phyloP scores from a whole-genome alignment of 75 land plant genomes.

The Azolla pinnata region DNA sequence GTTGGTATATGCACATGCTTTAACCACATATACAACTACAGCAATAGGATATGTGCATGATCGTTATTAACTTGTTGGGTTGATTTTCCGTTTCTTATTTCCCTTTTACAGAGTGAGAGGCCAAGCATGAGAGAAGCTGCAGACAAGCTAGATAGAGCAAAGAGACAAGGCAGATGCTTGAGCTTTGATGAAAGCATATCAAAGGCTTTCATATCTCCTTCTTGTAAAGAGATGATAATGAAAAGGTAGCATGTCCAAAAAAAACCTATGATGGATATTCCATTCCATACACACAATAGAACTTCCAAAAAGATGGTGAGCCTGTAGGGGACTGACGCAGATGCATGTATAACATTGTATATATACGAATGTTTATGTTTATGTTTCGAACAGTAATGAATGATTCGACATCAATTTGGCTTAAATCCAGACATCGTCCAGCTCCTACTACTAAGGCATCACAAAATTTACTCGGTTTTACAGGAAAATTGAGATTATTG shows the following conservation, averaged over 20 bases:
- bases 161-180: slow-evolving; percentile 2
- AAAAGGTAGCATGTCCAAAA: background rate
- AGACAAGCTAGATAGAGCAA: slow-evolving; percentile 32
- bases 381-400: too few relatives aligned
- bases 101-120: slow-evolving; percentile 36
- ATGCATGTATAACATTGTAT: background rate
- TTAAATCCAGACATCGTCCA: too few relatives aligned
- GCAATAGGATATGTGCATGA: too few relatives aligned
- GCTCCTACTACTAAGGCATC: too few relatives aligned
- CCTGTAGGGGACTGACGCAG: background rate
- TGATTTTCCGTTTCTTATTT: background rate
- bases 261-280: background rate
- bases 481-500: too few relatives aligned
- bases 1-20: too few relatives aligned
- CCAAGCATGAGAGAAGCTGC: slow-evolving; percentile 58
- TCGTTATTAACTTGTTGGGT: too few relatives aligned
- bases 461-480: too few relatives aligned
- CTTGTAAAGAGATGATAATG: too few relatives aligned
- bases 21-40: too few relatives aligned
- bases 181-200: slow-evolving; percentile 6
- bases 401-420: too few relatives aligned
- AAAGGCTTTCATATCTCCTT: background rate
- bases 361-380: too few relatives aligned
- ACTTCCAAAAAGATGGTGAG: background rate
- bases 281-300: background rate